These are phyloP conservation scores for Diaporthe sp. DNA, from an alignment of 2,329 filamentous ascomycete species.

Conservation along the genomic window DNA sequence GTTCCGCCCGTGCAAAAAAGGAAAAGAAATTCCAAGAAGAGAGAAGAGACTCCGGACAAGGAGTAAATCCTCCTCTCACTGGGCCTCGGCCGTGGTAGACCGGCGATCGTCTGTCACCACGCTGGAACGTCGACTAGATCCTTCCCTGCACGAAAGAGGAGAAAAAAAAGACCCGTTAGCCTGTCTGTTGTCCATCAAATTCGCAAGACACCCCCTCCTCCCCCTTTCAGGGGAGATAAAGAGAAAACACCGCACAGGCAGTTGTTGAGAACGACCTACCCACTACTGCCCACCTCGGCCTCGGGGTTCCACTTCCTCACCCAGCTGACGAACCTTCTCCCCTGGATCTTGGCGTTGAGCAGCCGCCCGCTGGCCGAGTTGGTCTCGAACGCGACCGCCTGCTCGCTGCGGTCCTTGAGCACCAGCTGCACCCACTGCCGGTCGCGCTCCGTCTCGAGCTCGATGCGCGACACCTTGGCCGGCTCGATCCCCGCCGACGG, in stretches of 20 bases:
- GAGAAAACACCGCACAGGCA: neutral
- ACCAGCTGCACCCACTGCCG: slow-evolving; percentile 31
- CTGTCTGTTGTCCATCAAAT: neutral
- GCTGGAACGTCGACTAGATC: slow-evolving; percentile 13
- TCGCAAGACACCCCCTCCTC: no score
- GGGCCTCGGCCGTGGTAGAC: slow-evolving; percentile 18
- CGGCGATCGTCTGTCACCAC: neutral
- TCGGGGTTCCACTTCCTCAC: slow-evolving; percentile 32
- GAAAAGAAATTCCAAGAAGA: neutral
- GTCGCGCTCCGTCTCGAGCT: slow-evolving; percentile 19
- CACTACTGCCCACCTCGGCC: slow-evolving; percentile 25
- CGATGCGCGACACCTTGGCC: slow-evolving; percentile 31
- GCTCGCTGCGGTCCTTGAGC: slow-evolving; percentile 34
- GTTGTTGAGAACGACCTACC: neutral
- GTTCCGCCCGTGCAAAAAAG: neutral
- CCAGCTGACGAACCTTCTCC: slow-evolving; percentile 34
- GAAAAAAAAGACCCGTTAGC: slow-evolving; percentile 1
- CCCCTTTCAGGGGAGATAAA: neutral
- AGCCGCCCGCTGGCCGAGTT: slow-evolving; percentile 26
- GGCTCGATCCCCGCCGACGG: slow-evolving; percentile 33
- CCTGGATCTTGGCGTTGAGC: slow-evolving; percentile 36
- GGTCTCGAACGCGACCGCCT: slow-evolving; percentile 36
- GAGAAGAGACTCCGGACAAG: neutral
- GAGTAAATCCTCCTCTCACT: neutral
- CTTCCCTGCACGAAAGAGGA: slow-evolving; percentile 10